Conservation (phyloP, 2,329 filamentous ascomycete genomes). For the Colletotrichum tofieldiae region DNA sequence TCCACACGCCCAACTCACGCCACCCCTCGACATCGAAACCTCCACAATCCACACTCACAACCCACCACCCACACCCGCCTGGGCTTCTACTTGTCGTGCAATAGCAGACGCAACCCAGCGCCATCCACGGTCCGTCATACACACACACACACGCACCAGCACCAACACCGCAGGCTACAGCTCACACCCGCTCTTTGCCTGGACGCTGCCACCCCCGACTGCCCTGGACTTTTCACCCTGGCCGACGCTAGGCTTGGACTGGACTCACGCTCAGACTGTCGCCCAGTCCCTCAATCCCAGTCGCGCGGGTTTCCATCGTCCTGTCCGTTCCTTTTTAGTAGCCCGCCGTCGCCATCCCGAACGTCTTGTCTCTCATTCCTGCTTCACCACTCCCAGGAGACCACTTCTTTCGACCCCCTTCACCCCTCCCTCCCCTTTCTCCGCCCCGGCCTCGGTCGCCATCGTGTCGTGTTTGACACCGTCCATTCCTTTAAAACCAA, state of each 20-base stretch:
- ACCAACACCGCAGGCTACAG: neutral
- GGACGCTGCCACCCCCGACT: constrained; percentile 1
- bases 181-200: neutral
- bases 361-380: constrained; percentile 43
- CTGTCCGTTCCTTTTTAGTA: constrained; percentile 42
- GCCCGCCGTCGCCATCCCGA: constrained; percentile 39
- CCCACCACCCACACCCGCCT: neutral
- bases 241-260: constrained; percentile 21
- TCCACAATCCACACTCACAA: constrained; percentile 29
- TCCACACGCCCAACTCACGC: neutral
- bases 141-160: constrained; percentile 12
- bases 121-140: constrained; percentile 7
- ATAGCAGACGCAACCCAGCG: constrained; percentile 18
- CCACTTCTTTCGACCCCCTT: constrained; percentile 45
- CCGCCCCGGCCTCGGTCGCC: constrained; percentile 38
- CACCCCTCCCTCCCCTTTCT: constrained; percentile 26
- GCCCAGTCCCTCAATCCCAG: constrained; percentile 40
- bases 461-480: constrained; percentile 42
- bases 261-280: constrained; percentile 34
- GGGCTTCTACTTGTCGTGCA: neutral
- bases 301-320: constrained; percentile 31
- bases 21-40: constrained; percentile 4
- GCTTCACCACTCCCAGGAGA: constrained; percentile 44
- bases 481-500: constrained; percentile 44
- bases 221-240: constrained; percentile 16